Evolutionary conservation across 805 yeast genomes (phyloP), one percentile per base, ranked within the genome.

Genomic region (Saccharomyces kudriavzevii): DNA sequence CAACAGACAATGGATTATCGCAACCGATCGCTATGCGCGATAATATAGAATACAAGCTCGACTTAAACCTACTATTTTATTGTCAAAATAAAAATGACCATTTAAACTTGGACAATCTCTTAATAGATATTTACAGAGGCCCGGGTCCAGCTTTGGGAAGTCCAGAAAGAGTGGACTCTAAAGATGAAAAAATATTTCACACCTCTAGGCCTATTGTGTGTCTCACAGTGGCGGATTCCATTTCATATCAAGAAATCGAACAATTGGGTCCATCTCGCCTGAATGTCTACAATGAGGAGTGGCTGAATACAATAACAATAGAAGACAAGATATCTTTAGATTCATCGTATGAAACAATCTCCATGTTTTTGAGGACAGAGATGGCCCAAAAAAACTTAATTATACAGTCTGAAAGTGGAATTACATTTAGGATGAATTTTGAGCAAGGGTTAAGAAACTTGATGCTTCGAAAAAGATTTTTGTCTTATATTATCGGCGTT

Each of bases 381-480:
- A 35, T 17, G 17, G 43, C 24, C 24, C 43, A 35, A 35, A n/a
- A 13, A 35, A 35, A 20, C 24, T 25, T 64, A n/a, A 52, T 63
- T 14, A 52, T 65, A 13, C 54, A 51, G 3, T 59, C 65, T 6
- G 57, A 58, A 4, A 65, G 70, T 1, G 53, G 50, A 5, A 40
- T 64, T 9, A 58, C 49, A 11, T 58, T 64, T 17, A 58, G 65
- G 48, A 60, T 64, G 59, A 58, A 57, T 51, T 65, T 65, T 43
- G 53, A 57, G 5, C 67, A 66, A 49, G 70, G 66, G 13, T 45
- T 66, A 49, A 58, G 70, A 49, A 65, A 67, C 50, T 52, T 66
- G 13, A 67, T 67, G 71, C 48, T 64, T 26, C 58, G 64, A 29
- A 58, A 61, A 58, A 54, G 51, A 14, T 54, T 56, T 31, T 40